Conservation (phyloP, 495 filamentous ascomycete genomes). For the Penicillium pancosmium region DNA sequence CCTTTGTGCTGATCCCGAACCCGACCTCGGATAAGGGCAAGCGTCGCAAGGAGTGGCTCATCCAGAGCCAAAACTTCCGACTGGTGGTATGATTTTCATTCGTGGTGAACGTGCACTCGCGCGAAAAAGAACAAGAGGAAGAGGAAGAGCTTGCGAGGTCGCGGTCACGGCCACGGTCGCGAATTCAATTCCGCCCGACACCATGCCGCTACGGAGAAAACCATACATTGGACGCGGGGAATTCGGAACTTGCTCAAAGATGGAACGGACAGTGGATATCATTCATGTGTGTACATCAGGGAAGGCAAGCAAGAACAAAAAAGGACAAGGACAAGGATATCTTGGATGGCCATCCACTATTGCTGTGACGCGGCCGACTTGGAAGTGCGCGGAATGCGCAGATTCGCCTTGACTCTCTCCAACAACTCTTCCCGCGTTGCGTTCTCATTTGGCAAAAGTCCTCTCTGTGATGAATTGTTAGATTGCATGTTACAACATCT, state of each 20-base stretch:
- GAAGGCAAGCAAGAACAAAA: neutral
- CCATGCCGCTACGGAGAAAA: neutral
- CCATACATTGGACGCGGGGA: neutral
- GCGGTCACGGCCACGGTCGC: neutral
- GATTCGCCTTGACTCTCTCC: slow-evolving; percentile 78
- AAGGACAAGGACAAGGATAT: neutral
- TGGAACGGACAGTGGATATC: neutral
- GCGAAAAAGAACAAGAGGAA: neutral
- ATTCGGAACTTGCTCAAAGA: neutral
- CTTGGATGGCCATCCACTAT: slow-evolving; percentile 3
- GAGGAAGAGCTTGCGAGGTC: neutral
- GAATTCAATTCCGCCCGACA: no score
- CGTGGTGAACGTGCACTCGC: neutral
- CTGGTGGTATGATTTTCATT: slow-evolving; percentile 48
- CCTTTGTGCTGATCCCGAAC: slow-evolving; percentile 77
- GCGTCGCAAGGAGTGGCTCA: slow-evolving; percentile 60
- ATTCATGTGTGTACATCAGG: neutral
- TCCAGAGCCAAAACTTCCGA: slow-evolving; percentile 75
- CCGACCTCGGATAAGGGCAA: slow-evolving; percentile 54
- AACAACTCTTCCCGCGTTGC: slow-evolving; percentile 77
- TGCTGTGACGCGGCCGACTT: slow-evolving; percentile 12
- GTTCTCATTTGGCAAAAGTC: slow-evolving; percentile 64
- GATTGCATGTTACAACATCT: neutral
- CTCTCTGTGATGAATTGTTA: slow-evolving; percentile 56
- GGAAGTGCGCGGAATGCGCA: slow-evolving; percentile 53